Conservation (phyloP, 1,284 basidiomycete genomes). For the Lentinus polychrous region DNA sequence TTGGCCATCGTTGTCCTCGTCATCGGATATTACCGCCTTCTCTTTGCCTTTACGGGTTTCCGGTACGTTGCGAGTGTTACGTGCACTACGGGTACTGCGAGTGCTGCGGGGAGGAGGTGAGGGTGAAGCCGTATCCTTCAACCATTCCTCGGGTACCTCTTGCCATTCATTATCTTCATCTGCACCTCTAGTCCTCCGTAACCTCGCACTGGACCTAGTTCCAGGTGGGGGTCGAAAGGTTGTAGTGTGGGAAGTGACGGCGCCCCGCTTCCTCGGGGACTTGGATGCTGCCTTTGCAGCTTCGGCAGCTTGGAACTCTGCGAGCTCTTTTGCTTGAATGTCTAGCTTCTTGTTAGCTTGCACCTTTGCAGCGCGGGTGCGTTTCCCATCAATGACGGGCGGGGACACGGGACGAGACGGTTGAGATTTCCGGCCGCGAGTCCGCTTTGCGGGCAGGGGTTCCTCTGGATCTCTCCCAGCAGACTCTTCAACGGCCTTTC, state of each 20-base stretch:
- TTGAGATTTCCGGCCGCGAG: conserved; percentile 11
- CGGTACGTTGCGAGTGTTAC: not conserved
- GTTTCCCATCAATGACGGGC: conserved; percentile 25
- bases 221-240: conserved; percentile 33
- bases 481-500: conserved; percentile 19
- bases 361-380: conserved; percentile 58
- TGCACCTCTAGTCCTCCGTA: conserved; percentile 54
- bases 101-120: conserved; percentile 7
- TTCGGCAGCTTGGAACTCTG: conserved; percentile 42
- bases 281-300: conserved; percentile 9
- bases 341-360: conserved; percentile 63
- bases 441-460: conserved; percentile 21
- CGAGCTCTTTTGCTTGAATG: conserved; percentile 61
- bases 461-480: conserved; percentile 12
- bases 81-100: too few relatives aligned
- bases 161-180: conserved; percentile 67
- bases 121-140: conserved; percentile 28
- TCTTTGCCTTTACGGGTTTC: not conserved
- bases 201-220: conserved; percentile 62
- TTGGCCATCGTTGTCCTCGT: conserved; percentile 14
- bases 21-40: conserved; percentile 7
- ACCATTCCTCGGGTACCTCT: conserved; percentile 70
- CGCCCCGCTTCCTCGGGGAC: conserved; percentile 2
- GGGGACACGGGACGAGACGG: conserved; percentile 15
- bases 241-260: conserved; percentile 13